phyloP scores from a whole-genome alignment of 2,329 filamentous ascomycete genomes.

The Plectosphaerella plurivora region DNA sequence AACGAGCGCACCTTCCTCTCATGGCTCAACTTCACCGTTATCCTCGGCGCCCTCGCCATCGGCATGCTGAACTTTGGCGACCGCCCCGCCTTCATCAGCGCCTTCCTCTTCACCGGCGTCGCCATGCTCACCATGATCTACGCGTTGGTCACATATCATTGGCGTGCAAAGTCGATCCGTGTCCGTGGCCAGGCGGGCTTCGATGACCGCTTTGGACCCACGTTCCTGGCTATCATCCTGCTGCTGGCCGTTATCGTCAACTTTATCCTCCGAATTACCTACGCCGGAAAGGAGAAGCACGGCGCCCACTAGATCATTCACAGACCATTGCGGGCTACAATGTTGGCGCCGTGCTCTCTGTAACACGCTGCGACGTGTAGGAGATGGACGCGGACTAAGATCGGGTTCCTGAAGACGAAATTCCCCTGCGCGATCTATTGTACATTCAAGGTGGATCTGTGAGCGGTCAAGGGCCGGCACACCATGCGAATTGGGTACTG shows the following conservation, averaged over 20 bases:
- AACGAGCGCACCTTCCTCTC: conserved; percentile 99
- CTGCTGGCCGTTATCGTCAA: conserved; percentile 91
- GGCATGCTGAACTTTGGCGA: conserved; percentile 98
- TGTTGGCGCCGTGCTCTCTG: no score
- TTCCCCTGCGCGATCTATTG: no score
- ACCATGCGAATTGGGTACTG: no score
- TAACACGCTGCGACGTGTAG: no score
- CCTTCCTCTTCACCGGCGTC: conserved; percentile 89
- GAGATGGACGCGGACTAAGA: no score
- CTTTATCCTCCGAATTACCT: conserved; percentile 75
- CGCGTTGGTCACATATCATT: conserved; percentile 92
- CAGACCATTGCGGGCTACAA: no score
- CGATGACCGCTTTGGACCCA: conserved; percentile 92
- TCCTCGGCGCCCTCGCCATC: conserved; percentile 92
- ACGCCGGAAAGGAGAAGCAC: conserved; percentile 29
- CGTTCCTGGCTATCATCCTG: conserved; percentile 80
- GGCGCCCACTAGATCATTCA: conserved; percentile 7
- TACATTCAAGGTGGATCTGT: no score
- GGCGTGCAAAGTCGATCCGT: conserved; percentile 90
- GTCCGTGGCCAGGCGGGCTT: conserved; percentile 91
- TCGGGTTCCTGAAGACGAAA: no score
- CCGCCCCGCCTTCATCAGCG: conserved; percentile 86
- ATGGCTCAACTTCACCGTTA: conserved; percentile 99
- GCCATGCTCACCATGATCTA: conserved; percentile 96
- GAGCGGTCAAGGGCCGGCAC: no score